Percentiles rank a stretch among this genome's conserved stretches.
phyloP scores from a whole-genome alignment of 163 green algal genomes.

The Volvox carteri region DNA sequence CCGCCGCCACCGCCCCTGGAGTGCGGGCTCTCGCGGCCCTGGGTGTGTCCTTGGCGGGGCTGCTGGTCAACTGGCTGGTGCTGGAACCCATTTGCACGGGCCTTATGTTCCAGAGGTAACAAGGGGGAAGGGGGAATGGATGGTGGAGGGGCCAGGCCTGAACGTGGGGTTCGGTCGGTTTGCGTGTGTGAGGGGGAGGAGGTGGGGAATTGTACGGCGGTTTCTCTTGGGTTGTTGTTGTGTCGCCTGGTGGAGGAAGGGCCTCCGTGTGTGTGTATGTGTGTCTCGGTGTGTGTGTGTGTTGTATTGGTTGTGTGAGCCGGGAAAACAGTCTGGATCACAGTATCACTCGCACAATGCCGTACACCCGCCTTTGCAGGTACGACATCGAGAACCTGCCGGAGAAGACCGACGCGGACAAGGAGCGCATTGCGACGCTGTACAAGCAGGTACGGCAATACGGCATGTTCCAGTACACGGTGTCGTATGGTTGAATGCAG shows the following conservation, averaged over 20 bases:
- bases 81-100: slow-evolving; percentile 59
- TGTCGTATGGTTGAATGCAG: too few relatives aligned
- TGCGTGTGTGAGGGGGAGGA: not conserved
- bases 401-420: slow-evolving; percentile 62
- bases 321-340: too few relatives aligned
- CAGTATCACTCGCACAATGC: too few relatives aligned
- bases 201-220: too few relatives aligned
- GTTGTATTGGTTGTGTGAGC: too few relatives aligned
- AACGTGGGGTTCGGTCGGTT: too few relatives aligned
- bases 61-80: slow-evolving; percentile 57
- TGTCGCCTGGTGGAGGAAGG: too few relatives aligned
- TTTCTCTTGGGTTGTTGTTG: too few relatives aligned
- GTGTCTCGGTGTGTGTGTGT: too few relatives aligned
- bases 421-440: slow-evolving; percentile 50
- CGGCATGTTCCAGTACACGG: too few relatives aligned
- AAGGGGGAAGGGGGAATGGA: not conserved
- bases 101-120: slow-evolving; percentile 67
- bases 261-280: too few relatives aligned
- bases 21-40: slow-evolving; percentile 46
- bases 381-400: slow-evolving; percentile 65
- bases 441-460: slow-evolving; percentile 57
- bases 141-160: too few relatives aligned
- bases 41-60: slow-evolving; percentile 41
- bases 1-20: not conserved
- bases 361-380: slow-evolving; percentile 12